These are phyloP conservation scores for Sporothrix sp. DNA, from an alignment of 2,329 filamentous ascomycete species.

Conservation along the genomic window DNA sequence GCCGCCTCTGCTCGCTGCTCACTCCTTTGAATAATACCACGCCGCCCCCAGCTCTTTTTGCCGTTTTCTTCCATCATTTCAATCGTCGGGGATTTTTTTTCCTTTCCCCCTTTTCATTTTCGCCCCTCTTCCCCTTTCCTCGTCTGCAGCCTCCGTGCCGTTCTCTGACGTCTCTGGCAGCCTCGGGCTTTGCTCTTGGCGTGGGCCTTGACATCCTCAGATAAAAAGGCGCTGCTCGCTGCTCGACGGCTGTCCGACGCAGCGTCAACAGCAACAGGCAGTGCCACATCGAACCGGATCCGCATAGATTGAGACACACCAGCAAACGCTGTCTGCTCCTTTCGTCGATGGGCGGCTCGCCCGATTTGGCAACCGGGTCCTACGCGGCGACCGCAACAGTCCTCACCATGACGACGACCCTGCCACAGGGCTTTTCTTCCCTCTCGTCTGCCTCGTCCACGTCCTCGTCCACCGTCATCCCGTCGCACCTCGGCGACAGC, in stretches of 20 bases:
- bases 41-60: not conserved
- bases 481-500: not conserved
- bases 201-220: not conserved
- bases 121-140: not conserved
- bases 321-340: slow-evolving; percentile 33
- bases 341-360: slow-evolving; percentile 41
- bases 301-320: slow-evolving; percentile 1
- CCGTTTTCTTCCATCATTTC: not conserved
- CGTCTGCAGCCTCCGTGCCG: not conserved
- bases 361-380: slow-evolving; percentile 30
- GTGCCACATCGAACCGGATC: not conserved
- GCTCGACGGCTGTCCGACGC: not conserved
- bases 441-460: slow-evolving; percentile 26
- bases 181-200: not conserved
- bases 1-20: not conserved
- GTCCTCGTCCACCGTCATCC: not conserved
- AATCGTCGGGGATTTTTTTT: no score
- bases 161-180: not conserved
- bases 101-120: not conserved
- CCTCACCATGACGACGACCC: slow-evolving; percentile 25
- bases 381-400: slow-evolving; percentile 14
- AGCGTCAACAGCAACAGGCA: not conserved
- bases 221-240: not conserved
- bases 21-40: slow-evolving; percentile 2
- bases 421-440: slow-evolving; percentile 31